Percentiles rank a stretch among this genome's conserved stretches.
phyloP scores from a whole-genome alignment of 345 rosid species.

The Melaleuca quinquenervia region DNA sequence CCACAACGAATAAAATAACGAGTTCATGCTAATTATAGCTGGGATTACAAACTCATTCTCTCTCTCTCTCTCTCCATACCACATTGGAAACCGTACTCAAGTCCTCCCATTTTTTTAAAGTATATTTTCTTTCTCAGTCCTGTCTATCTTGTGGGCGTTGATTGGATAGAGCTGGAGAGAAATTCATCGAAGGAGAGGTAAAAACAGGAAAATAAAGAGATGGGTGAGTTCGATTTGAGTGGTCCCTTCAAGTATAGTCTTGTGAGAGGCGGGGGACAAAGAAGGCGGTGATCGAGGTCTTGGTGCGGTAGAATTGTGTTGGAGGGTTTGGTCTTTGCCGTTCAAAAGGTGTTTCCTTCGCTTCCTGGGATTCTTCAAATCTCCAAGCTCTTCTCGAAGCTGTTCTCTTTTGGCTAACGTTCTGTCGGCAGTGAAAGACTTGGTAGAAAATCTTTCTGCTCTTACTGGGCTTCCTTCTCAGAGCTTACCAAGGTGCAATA shows the following conservation, averaged over 20 bases:
- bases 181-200: background rate
- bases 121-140: background rate
- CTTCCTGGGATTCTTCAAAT: background rate
- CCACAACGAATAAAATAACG: background rate
- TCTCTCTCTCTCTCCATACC: background rate
- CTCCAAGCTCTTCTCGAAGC: background rate
- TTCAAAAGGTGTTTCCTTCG: background rate
- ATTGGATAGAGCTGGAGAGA: background rate
- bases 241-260: background rate
- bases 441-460: background rate
- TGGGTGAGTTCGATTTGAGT: background rate
- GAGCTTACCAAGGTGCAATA: background rate
- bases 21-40: background rate
- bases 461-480: background rate
- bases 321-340: background rate
- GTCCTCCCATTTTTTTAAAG: background rate
- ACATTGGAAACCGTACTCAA: background rate
- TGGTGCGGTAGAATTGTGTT: background rate
- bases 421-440: background rate
- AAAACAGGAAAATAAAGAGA: background rate
- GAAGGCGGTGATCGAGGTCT: constrained; percentile 17
- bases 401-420: background rate
- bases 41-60: background rate
- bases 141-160: background rate
- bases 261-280: constrained; percentile 6